Evolutionary conservation across 2,329 filamentous ascomycete species (phyloP).

Genomic region (Annulohypoxylon truncatum): DNA sequence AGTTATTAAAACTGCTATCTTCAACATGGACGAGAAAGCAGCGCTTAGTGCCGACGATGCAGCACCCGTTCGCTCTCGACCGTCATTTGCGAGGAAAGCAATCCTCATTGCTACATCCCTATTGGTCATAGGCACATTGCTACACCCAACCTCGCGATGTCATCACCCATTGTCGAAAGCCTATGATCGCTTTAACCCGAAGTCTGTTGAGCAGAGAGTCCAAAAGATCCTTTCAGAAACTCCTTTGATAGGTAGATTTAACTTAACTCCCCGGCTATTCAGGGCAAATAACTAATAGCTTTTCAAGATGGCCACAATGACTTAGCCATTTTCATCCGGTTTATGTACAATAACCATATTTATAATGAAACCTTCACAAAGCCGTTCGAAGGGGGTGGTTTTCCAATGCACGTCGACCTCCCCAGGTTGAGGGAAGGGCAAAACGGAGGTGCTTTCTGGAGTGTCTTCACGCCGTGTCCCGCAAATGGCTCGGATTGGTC

Average conservation of each 20-base stretch:
- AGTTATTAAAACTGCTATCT: not conserved
- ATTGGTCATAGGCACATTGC: constrained; percentile 42
- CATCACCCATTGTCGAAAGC: constrained; percentile 41
- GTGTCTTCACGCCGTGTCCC: constrained; percentile 84
- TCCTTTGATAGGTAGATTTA: constrained; percentile 61
- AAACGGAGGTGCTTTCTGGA: constrained; percentile 93
- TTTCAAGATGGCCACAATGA: constrained; percentile 87
- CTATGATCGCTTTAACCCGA: constrained; percentile 44
- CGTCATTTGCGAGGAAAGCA: constrained; percentile 34
- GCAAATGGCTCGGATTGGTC: constrained; percentile 78
- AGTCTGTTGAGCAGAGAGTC: constrained; percentile 59
- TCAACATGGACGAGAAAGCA: constrained; percentile 25
- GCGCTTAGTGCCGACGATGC: not conserved
- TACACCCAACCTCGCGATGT: constrained; percentile 43
- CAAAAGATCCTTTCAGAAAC: constrained; percentile 58
- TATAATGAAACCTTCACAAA: constrained; percentile 78
- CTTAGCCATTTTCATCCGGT: constrained; percentile 78
- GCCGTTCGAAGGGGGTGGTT: constrained; percentile 76
- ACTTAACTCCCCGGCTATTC: not conserved
- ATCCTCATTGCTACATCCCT: constrained; percentile 39
- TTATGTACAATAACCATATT: constrained; percentile 78
- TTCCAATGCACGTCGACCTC: constrained; percentile 81
- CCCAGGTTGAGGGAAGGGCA: constrained; percentile 77
- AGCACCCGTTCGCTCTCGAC: constrained; percentile 24
- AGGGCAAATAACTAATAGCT: constrained; percentile 34